phyloP scores from a whole-genome alignment of 2,329 filamentous ascomycete species.

The Hyphodiscus sp. region DNA sequence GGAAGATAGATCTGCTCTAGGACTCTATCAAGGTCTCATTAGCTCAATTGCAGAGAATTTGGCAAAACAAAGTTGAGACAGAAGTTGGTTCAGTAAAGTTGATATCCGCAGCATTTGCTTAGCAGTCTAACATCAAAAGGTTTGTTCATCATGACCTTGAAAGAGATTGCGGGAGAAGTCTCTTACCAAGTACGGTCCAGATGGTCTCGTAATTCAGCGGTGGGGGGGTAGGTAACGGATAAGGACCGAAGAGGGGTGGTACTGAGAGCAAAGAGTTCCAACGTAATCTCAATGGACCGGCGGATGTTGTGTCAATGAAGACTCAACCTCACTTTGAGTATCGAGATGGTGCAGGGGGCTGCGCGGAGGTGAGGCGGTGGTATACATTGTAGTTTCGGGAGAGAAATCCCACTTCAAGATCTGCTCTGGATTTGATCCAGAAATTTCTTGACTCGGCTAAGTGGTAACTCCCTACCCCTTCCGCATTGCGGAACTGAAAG shows the following conservation, averaged over 20 bases:
- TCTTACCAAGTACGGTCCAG: no score
- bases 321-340: neutral
- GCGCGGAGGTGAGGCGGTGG: constrained; percentile 2
- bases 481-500: neutral
- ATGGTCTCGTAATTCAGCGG: no score
- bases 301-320: neutral
- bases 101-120: constrained; percentile 20
- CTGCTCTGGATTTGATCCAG: neutral
- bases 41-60: constrained; percentile 5
- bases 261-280: neutral
- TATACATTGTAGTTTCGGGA: constrained; percentile 13
- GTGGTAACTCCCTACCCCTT: no score
- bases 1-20: neutral
- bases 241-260: no score
- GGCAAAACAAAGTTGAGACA: neutral
- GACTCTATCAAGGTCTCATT: constrained; percentile 2
- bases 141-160: constrained; percentile 22
- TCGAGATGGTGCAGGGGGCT: neutral
- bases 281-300: constrained; percentile 1
- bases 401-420: constrained; percentile 2
- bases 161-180: neutral
- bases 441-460: constrained; percentile 12
- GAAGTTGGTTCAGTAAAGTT: constrained; percentile 19
- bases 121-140: constrained; percentile 28
- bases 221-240: no score